Base-by-base conservation (phyloP, 176 grass and related monocot species). In the Carex pumila region DNA sequence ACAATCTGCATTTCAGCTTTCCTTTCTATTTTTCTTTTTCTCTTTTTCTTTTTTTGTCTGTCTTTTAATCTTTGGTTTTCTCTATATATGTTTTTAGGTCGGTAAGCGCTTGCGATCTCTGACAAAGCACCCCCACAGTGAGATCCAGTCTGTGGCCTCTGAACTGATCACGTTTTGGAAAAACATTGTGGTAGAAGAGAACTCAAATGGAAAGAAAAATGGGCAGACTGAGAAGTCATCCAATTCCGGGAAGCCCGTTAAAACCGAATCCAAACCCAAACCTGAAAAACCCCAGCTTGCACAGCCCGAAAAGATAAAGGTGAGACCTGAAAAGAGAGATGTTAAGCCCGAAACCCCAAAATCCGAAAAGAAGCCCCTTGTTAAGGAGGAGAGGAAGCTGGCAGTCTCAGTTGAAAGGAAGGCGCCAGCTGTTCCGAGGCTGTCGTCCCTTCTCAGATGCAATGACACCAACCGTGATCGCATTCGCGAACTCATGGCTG, bases 111-210 rank as follows among this genome's bases (percentile, higher is more conserved):
- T 97, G 82, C 85, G 94, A 3, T 82, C 84, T 81, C 91, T 97
- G 60, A 91, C 94, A 19, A 97, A 97, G 83, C 94, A 97, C 63
- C 91, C 94, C 39, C 84, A 97, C 59, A 80, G 83, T 3, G 84
- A 83, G 11, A 97, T 97, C 61, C 87, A 94, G 32, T 25, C 84
- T 7, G 77, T 94, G 55, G 89, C 94, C 14, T 79, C 90, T 56
- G 91, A 97, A 37, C 90, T 97, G 67, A 86, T 97, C 81, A 62
- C 71, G 2, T 85, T 90, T 81, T 97, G 94, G 94, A 97, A 94
- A 83, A 97, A 90, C 62, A 83, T 97, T 87, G 90, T 97, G 19
- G 85, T 94, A 60, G 91, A 94, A 85, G 94, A 97, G 14, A 88
- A 29, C 47, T 61, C 70, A 1, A 88, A 82, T 34, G 87, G 61